These are phyloP conservation scores for Drechmeria coniospora DNA, from an alignment of 2,329 filamentous ascomycete species.

Conservation along the genomic window DNA sequence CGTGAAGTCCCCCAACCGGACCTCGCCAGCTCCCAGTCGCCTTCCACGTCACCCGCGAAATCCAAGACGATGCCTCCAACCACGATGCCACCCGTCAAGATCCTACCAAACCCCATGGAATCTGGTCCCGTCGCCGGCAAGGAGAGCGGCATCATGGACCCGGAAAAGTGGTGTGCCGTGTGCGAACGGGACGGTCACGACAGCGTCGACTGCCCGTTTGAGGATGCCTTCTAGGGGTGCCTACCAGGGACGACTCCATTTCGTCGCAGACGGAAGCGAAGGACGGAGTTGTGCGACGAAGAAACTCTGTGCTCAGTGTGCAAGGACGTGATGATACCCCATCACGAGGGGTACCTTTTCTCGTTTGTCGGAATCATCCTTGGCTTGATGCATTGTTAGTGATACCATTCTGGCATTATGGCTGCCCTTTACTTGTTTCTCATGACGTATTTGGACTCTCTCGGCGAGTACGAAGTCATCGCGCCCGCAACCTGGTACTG, in stretches of 20 bases:
- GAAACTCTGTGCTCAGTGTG: constrained; percentile 4
- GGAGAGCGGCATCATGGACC: constrained; percentile 62
- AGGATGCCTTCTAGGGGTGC: constrained; percentile 51
- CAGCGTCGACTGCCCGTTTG: constrained; percentile 87
- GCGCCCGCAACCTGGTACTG: no score
- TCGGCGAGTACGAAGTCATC: no score
- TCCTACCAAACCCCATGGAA: constrained; percentile 47
- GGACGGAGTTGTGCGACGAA: not conserved
- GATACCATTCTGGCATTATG: constrained; percentile 11
- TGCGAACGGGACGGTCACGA: constrained; percentile 95
- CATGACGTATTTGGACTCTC: no score
- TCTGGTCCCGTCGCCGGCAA: constrained; percentile 61
- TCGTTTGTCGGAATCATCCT: constrained; percentile 10
- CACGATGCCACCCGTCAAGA: constrained; percentile 25
- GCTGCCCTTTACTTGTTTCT: constrained; percentile 8
- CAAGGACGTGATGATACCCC: constrained; percentile 7
- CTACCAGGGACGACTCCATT: not conserved
- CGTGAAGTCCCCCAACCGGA: no score
- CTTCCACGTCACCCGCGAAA: constrained; percentile 35
- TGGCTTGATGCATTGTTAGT: constrained; percentile 15
- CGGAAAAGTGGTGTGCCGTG: constrained; percentile 88
- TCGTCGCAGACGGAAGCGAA: no score
- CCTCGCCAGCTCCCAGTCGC: constrained; percentile 42
- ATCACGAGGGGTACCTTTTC: constrained; percentile 6
- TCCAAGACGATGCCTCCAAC: constrained; percentile 23